Evolutionary conservation across 148 eudicot species (phyloP).

Genomic region (Dianthus caryophyllus): DNA sequence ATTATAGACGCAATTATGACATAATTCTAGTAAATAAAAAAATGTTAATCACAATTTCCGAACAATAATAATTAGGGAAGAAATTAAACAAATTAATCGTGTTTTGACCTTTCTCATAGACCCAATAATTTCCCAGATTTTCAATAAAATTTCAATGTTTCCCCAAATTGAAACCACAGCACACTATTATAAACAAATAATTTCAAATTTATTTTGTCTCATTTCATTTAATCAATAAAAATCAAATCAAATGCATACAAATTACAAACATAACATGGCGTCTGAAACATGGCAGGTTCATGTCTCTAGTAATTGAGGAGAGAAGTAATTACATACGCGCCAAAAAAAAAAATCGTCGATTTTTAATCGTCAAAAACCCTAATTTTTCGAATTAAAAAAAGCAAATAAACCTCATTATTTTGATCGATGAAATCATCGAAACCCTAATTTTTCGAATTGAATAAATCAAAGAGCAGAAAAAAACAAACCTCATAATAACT

Average conservation of each 20-base stretch:
- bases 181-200: background rate
- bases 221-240: background rate
- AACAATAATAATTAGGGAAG: slow-evolving; percentile 18
- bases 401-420: too few relatives aligned
- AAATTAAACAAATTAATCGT: slow-evolving; percentile 16
- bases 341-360: slow-evolving; percentile 9
- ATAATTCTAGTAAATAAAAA: too few relatives aligned
- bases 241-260: background rate
- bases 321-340: slow-evolving; percentile 1
- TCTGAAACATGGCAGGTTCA: slow-evolving; percentile 36
- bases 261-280: slow-evolving; percentile 18
- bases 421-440: background rate
- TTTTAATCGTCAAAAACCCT: too few relatives aligned
- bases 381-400: too few relatives aligned
- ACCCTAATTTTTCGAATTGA: background rate
- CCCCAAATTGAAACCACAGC: background rate
- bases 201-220: background rate
- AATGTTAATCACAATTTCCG: slow-evolving; percentile 5
- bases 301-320: slow-evolving; percentile 35
- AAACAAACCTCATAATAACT: slow-evolving; percentile 18
- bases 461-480: background rate
- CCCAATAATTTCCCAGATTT: slow-evolving; percentile 28
- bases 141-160: slow-evolving; percentile 26
- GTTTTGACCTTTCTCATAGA: slow-evolving; percentile 34
- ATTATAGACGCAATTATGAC: too few relatives aligned